Base-by-base conservation (phyloP, 208 protist species). In the Strigomonas galati region DNA sequence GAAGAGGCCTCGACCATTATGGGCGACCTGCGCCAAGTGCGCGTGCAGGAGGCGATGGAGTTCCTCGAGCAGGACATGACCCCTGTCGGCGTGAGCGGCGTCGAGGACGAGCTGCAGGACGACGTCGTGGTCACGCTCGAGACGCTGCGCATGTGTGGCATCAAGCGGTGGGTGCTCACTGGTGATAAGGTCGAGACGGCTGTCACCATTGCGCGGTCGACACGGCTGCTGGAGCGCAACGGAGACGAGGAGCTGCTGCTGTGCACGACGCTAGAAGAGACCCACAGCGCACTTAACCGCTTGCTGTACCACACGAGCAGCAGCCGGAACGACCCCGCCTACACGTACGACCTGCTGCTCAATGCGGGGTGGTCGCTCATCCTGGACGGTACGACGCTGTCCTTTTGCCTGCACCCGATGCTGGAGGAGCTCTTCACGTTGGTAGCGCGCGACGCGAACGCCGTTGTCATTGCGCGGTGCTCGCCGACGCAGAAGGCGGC, bases 121-220 rank as follows among this genome's bases (percentile, higher is more conserved):
- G 79, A 96, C 52, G 93, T 98, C 15, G 76, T 85, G 21, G 69
- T 81, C 1, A 98, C 97, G 48, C 77, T 99, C 0, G 98, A 99
- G 73, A 89, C 79, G 43, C 79, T 99, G 0, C 79, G 94, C 52
- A 97, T 98, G 81, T 98, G 97, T n/a, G 98, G 97, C 46, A 94
- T 99, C 37, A 98, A 95, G 44, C 86, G 99, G 7, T 99, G 98
- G 98, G 98, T 99, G 85, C 81, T 99, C 1, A 99, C 98, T 2
- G 98, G 98, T 46, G 98, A 99, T 77, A 99, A 99, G 75, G 83
- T 98, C 14, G 95, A 98, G 68, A 99, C 97, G 17, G 96, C 97
- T 19, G 96, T 79, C 19, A 98, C 95, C 56, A 98, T 99, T 72
- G 96, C 93, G 21, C 91, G 94, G n/a, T 85, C 82, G 6, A 95